Base-by-base conservation (phyloP, 164 flowering plant species). In the Piper longum region DNA sequence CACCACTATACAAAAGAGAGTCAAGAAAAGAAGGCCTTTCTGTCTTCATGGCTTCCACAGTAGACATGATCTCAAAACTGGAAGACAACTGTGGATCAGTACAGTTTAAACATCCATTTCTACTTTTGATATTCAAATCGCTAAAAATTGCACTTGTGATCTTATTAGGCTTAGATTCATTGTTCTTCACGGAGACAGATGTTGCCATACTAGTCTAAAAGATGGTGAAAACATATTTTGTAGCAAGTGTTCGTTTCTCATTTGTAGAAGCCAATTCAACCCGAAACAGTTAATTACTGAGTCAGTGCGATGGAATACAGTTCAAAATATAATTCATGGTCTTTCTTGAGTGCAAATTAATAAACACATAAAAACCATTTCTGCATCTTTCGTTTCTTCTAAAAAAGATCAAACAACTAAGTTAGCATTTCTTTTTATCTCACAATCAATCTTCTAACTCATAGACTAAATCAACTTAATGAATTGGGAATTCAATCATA, bases 141-240 rank as follows among this genome's bases (percentile, higher is more conserved):
- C 87, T 85, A 0, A 88, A 79, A 57, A 88, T 26, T 26, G 36
- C 36, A 26, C 36, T 26, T 26, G 36, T 26, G 36, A 26, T 70
- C 54, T 69, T 81, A 48, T 84, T 82, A 16, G 82, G 63, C 66
- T 84, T 83, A 2, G 69, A 66, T 8, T 92, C 92, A 41, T 76
- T 88, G 90, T 91, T 91, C 85, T 83, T 80, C 43, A 88, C 85
- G 61, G 81, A 71, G 2, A 91, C 88, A 51, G 96, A 96, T 26
- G 95, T 79, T 43, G 92, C 95, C 84, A 91, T 79, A 76, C 96
- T 85, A 6, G 79, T 18, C 17, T 85, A 82, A 71, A 81, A 87
- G 42, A 91, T 85, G 13, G 92, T 77, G 12, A 88, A 81, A 11
- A 87, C 74, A 69, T 91, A 88, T 16, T 73, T 77, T 57, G 87